phyloP scores from a whole-genome alignment of 345 rosid species.

The Citrus reticulata region DNA sequence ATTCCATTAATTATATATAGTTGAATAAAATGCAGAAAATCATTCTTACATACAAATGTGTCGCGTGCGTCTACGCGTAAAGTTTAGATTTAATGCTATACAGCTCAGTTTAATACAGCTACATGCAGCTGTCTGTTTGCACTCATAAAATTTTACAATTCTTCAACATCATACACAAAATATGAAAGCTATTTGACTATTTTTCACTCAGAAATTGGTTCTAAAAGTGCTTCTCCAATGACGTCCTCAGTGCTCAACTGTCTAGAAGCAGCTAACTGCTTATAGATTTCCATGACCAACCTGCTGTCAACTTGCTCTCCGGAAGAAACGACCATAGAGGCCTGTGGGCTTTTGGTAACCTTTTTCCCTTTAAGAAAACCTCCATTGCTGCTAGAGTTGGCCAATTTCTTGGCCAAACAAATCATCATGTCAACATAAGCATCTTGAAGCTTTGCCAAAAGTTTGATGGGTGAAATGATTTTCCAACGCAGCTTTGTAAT shows the following conservation, averaged over 20 bases:
- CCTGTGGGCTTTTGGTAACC: slow-evolving; percentile 13
- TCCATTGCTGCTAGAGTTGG: slow-evolving; percentile 14
- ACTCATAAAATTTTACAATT: too few relatives aligned
- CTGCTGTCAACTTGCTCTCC: slow-evolving; percentile 32
- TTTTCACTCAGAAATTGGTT: background rate
- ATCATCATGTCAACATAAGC: slow-evolving; percentile 32
- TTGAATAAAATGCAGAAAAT: too few relatives aligned
- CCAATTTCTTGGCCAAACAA: slow-evolving; percentile 16
- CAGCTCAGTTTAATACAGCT: too few relatives aligned
- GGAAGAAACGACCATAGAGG: slow-evolving; percentile 12
- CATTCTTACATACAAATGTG: too few relatives aligned
- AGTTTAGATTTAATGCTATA: too few relatives aligned
- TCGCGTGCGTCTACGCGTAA: too few relatives aligned
- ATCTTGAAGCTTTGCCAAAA: slow-evolving; percentile 29
- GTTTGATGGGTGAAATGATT: slow-evolving; percentile 25
- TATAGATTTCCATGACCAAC: slow-evolving; percentile 32
- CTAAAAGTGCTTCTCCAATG: background rate
- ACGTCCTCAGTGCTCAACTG: background rate
- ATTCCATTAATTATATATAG: too few relatives aligned
- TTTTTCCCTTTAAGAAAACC: slow-evolving; percentile 22
- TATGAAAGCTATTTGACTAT: too few relatives aligned
- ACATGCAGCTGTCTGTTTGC: too few relatives aligned
- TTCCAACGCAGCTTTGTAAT: background rate
- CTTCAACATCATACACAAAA: too few relatives aligned
- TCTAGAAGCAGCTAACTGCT: slow-evolving; percentile 33